Base-by-base conservation (phyloP, 2,329 filamentous ascomycete species). In the Fusarium sp. region DNA sequence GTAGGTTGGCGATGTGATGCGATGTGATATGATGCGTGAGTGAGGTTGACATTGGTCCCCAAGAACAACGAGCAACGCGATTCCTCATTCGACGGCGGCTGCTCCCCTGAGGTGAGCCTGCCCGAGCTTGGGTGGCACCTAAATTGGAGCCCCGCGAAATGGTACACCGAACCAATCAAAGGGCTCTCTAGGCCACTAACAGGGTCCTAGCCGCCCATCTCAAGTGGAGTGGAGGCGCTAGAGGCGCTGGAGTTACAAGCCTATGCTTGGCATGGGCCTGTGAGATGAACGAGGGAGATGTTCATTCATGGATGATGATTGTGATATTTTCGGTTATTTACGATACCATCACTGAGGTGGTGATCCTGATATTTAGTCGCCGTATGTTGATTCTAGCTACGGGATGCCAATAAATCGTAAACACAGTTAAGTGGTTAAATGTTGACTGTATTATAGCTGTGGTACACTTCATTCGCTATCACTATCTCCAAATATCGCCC, bases 401-500 rank as follows among this genome's bases (percentile, higher is more conserved):
- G 4, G 15, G 8, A 24, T 17, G 40, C 20, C 13, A 8, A 15
- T 13, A 20, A 43, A 24, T 20, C n/a, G 8, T 20, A 42, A 24
- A 24, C 8, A 14, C 14, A 42, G 13, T 6, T 14, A 8, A 24
- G 18, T 15, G 7, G 17, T 15, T 17, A 14, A 4, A 10, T 18
- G 9, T 39, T 39, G 36, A 24, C 14, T 48, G 22, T n/a, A 11
- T 39, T 53, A 13, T 43, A n/a, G 40, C 34, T 11, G 14, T 50
- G 26, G 54, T 57, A 50, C 45, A 62, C 56, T 51, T 63, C 67
- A 77, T 58, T 93, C 91, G 72, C 93, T 92, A 69, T 92, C 91
- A 75, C 92, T 92, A 77, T 94, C 93, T 7, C 95, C 95, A 86
- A 98, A 98, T 31, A 98, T 94, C n/a, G 94, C 93, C 72, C 89